Evolutionary conservation across 208 protist genomes (phyloP).

Genomic region (Acanthamoeba triangularis): DNA sequence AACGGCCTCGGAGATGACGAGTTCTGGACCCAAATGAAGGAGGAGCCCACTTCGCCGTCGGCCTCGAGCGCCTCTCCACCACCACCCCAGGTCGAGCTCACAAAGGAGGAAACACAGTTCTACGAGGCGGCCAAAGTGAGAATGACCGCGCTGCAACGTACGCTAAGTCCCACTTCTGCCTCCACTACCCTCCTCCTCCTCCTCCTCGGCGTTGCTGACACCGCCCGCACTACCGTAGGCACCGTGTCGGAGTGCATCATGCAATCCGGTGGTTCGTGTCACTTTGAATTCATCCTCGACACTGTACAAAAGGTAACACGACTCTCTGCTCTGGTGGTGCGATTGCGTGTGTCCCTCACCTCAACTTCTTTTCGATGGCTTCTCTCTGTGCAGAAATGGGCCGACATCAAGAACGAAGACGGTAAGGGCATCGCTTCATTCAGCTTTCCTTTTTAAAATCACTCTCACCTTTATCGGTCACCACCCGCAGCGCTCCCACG

Average conservation of each 20-base stretch:
- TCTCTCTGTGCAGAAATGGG: neutral
- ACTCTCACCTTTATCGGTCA: neutral
- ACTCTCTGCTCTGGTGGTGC: no score
- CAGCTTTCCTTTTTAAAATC: neutral
- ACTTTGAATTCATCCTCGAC: slow-evolving; percentile 47
- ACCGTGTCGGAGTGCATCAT: slow-evolving; percentile 44
- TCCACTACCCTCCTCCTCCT: no score
- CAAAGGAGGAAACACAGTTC: slow-evolving; percentile 24
- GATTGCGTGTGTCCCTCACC: no score
- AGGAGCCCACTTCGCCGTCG: neutral
- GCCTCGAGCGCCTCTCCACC: neutral
- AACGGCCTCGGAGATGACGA: neutral
- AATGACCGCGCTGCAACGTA: slow-evolving; percentile 61
- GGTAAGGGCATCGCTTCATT: neutral
- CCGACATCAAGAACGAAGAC: slow-evolving; percentile 54
- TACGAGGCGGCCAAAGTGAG: slow-evolving; percentile 15
- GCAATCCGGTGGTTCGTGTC: slow-evolving; percentile 43
- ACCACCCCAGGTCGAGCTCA: slow-evolving; percentile 20
- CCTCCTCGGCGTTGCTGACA: no score
- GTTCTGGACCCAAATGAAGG: slow-evolving; percentile 19
- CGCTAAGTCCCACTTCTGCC: neutral
- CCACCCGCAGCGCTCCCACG: neutral
- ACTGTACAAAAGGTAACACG: slow-evolving; percentile 27
- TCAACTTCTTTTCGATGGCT: neutral
- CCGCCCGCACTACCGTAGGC: neutral